These are phyloP conservation scores for Candolleomyces aberdarensis DNA, from an alignment of 768 basidiomycete genomes.

Conservation along the genomic window DNA sequence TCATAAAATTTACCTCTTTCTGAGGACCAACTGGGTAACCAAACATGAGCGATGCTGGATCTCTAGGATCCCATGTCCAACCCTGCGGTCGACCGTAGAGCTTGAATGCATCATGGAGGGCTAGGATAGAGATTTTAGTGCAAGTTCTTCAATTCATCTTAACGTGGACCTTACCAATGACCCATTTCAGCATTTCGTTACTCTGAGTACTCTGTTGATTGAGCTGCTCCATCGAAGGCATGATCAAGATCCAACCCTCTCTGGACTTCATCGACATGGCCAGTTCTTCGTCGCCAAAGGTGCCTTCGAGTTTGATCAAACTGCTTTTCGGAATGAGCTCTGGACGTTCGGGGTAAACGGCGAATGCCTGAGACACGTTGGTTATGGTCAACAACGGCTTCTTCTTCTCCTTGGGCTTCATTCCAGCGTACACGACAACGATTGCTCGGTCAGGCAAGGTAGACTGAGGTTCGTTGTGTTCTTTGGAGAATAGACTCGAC, in stretches of 20 bases:
- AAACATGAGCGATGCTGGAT: constrained; percentile 84
- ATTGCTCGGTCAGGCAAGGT: constrained; percentile 29
- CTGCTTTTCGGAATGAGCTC: constrained; percentile 87
- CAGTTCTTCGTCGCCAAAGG: constrained; percentile 75
- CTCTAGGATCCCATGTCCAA: constrained; percentile 89
- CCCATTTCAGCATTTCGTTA: constrained; percentile 87
- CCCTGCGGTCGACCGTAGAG: constrained; percentile 84
- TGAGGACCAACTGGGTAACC: constrained; percentile 86
- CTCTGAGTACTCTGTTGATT: constrained; percentile 44
- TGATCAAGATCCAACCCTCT: constrained; percentile 85
- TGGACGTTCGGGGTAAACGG: constrained; percentile 94
- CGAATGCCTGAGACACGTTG: constrained; percentile 80
- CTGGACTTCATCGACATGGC: constrained; percentile 59
- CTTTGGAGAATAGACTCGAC: constrained; percentile 64
- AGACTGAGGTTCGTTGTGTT: constrained; percentile 24
- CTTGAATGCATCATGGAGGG: constrained; percentile 80
- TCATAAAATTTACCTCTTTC: constrained; percentile 61
- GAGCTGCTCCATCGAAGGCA: constrained; percentile 78
- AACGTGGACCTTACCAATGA: constrained; percentile 59
- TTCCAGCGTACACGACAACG: constrained; percentile 58
- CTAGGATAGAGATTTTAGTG: constrained; percentile 33
- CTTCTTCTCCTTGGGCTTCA: constrained; percentile 74
- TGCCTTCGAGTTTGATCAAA: constrained; percentile 88
- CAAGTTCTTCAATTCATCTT: background rate
- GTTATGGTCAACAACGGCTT: constrained; percentile 67